Evolutionary conservation across 2,329 filamentous ascomycete genomes (phyloP), one percentile per base, ranked within the genome.

Genomic region (Sphaerostilbella broomeana): DNA sequence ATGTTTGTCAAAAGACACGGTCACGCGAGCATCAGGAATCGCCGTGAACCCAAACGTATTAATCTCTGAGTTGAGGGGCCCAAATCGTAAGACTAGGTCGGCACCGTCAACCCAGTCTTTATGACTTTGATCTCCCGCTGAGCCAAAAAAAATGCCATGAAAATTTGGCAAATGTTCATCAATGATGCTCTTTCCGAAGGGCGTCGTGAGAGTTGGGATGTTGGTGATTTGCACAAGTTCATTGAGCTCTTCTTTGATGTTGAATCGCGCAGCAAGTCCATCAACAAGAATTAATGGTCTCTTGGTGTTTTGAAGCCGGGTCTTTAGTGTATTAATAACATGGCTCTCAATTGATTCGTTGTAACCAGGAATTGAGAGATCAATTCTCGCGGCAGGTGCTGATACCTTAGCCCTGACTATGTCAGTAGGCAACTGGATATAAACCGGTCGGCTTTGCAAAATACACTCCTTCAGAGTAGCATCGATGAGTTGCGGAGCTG

Each of bases 341-440:
- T 50, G 44, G 18, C 61, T 50, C 15, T 60, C 46, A 6, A 43
- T 35, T 5, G 10, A 25, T 18, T 36, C 39, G 12, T 41, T 33
- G 10, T 36, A 41, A 28, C 30, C 31, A 11, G 38, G 38, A 9
- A 29, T 8, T 24, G 34, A 31, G 13, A 38, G 26, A 21, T 38
- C 27, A 7, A 42, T 25, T 4, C 44, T 41, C n/a, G 52, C 45
- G 2, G 31, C 30, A 2, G 46, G 34, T 5, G 54, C 53, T 6
- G 58, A 48, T 2, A 72, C 54, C 4, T 46, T 49, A 1, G 51
- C 57, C 6, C 51, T 51, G 5, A 73, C 71, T 55, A 77, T 58
- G 47, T 79, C 75, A 10, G 66, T 64, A 0, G 75, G 75, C 4
- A 79, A 49, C 45, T 73, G 68, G 15, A 79, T 67, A 43, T 75